Evolutionary conservation across 768 basidiomycete species (phyloP).

Genomic region (Chiua virens): DNA sequence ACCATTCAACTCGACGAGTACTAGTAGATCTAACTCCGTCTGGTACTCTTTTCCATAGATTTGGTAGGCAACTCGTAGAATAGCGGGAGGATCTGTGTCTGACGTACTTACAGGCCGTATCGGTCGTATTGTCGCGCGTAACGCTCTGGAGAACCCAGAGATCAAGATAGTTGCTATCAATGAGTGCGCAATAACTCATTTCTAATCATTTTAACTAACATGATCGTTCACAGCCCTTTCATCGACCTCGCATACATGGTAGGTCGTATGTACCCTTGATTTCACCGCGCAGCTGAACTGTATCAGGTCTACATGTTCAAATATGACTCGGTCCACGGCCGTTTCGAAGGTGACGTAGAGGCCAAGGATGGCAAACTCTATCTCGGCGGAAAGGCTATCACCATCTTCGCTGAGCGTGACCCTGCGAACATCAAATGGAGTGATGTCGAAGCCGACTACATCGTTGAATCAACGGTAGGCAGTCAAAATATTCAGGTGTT

Average conservation of each 20-base stretch:
- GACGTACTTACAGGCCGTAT: constrained; percentile 74
- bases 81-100: background rate
- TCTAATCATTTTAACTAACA: constrained; percentile 3
- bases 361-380: constrained; percentile 86
- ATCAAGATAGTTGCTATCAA: constrained; percentile 93
- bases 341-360: constrained; percentile 84
- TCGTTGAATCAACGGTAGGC: constrained; percentile 92
- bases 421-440: constrained; percentile 86
- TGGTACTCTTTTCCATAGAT: constrained; percentile 42
- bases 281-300: constrained; percentile 1
- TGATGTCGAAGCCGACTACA: constrained; percentile 80
- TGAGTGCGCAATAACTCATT: constrained; percentile 58
- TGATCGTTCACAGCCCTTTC: constrained; percentile 69
- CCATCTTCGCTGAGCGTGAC: constrained; percentile 83
- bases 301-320: constrained; percentile 96
- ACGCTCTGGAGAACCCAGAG: constrained; percentile 75
- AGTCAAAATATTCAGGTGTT: background rate
- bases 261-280: constrained; percentile 13
- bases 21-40: constrained; percentile 11
- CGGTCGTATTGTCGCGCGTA: constrained; percentile 96
- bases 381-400: constrained; percentile 77
- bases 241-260: constrained; percentile 98
- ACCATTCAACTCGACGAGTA: background rate
- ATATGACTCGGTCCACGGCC: constrained; percentile 91
- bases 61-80: constrained; percentile 54